Base-by-base conservation (phyloP, 2,329 filamentous ascomycete genomes). In the Aspergillus brunneoviolaceus region DNA sequence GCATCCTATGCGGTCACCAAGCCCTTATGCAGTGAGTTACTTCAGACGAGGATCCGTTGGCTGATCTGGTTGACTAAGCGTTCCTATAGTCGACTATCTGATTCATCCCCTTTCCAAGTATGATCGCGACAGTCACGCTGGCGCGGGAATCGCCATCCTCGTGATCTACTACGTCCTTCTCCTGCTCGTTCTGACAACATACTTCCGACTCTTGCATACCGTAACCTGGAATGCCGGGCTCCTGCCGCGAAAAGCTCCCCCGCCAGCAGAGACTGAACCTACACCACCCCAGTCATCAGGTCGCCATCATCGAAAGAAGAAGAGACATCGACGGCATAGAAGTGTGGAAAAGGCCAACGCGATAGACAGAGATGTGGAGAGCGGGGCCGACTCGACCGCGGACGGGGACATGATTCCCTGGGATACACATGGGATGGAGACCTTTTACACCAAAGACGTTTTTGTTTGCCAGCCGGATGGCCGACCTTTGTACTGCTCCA, bases 401-500 rank as follows among this genome's bases (percentile, higher is more conserved):
- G 70, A 67, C 49, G 69, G 58, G 12, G 67, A 59, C 31, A 65
- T 68, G 29, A 70, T 65, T 35, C 69, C 72, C 59, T 81, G 84
- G n/a, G 85, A 90, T 64, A 85, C 85, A 55, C 85, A 87, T 11
- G 88, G 89, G 0, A 80, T 93, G 54, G 89, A 93, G 67, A 76
- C 81, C 4, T 96, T 96, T 72, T 96, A 95, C 71, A 88, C 84
- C 63, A 91, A 89, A 72, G 88, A 96, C 66, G 85, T 91, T 1
- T 98, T 96, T 72, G 83, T 92, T 2, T 97, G 91, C 76, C 89
- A 96, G 69, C 80, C 82, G 12, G 90, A 95, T 67, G 95, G 95
- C 0, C 82, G 88, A n/a, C 94, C 94, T 0, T 85, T 87, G 33
- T 98, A 91, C 87, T 99, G 94, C 77, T 88, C 87, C 4, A 84